Evolutionary conservation across 2,329 filamentous ascomycete genomes (phyloP), one percentile per base, ranked within the genome.

Genomic region (Aspergillus jensenii): DNA sequence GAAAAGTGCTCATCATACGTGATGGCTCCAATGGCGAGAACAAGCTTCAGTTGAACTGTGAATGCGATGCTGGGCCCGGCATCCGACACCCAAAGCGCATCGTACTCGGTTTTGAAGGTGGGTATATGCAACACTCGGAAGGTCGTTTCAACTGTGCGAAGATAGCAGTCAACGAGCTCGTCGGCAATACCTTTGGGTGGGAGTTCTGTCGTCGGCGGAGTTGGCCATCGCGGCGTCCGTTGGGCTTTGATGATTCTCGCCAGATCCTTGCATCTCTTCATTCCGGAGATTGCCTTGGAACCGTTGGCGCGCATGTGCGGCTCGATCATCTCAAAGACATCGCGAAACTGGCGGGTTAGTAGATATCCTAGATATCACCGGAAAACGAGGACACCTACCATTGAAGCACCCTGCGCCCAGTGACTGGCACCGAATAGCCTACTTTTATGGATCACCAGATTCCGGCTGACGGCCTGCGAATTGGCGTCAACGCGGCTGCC

Each of bases 51-150:
- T 46, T 84, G 84, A 14, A 86, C 74, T 1, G 85, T 49, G 50
- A 86, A 86, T 0, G 70, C 73, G 1, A 68, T 71, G 41, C 79
- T 75, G 0, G 73, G 66, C 1, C 69, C 57, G 0, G 58, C 33
- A 9, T 61, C 44, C 0, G 62, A 49, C 1, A 37, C 39, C 84
- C 84, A 87, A 0, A 84, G 61, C 0, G 76, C 74, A 23, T 84
- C 80, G 60, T 86, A 87, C 21, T 84, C 81, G 6, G 71, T 71
- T 41, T 72, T 73, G 59, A 88, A 87, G 0, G 79, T 80, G 0
- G 84, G 84, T 1, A 83, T 66, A 65, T 88, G 82, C 5, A 88
- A 58, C 14, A 88, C 76, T 3, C 85, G 79, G 59, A 84, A 78
- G 9, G 83, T 76, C 0, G 79, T 78, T 64, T 87, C 84, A 50